Base-by-base conservation (phyloP, 176 grass and related monocot genomes). In the Lolium perenne region DNA sequence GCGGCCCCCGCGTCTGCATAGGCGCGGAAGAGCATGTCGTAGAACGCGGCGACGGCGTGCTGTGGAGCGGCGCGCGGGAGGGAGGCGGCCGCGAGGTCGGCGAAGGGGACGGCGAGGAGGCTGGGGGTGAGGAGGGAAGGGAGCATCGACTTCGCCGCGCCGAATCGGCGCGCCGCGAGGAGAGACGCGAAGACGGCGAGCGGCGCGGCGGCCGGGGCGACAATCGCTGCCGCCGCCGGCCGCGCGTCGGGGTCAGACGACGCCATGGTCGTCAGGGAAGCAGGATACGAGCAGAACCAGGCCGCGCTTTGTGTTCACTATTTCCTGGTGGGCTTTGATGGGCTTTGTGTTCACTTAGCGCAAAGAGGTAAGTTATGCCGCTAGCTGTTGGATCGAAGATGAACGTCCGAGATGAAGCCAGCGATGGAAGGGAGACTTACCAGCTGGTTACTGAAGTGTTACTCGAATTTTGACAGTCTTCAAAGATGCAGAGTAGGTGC, bases 11-110 rank as follows among this genome's bases (percentile, higher is more conserved):
- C 55, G 51, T 94, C 94, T 6, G 94, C 82, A 78, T 95, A 95
- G 14, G 91, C 92, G 71, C 94, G 84, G 90, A 98, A 88, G 74
- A 95, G 84, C 96, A 98, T 94, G 86, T 95, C 93, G 78, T 95
- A 84, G 66, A 92, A 91, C 1, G 69, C 47, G 0, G 86, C 61
- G 23, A 80, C 60, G 79, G 92, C 65, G 81, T 91, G 89, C 10
- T 2, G 69, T 50, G 76, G 85, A 65, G 93, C 93, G 14, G 84
- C 79, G 6, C 56, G 50, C 7, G 91, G 86, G 21, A 95, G 71
- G 26, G 71, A 88, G 25, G 69, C 2, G 40, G 89, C 91, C 60
- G 88, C 91, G 50, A 98, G 78, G 86, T 93, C 83, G 2, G 32
- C 17, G 76, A 94, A 92, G 1, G 96, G 78, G 32, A 87, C 55